Base-by-base conservation (phyloP, 768 basidiomycete species). In the Tephrocybe sp. region DNA sequence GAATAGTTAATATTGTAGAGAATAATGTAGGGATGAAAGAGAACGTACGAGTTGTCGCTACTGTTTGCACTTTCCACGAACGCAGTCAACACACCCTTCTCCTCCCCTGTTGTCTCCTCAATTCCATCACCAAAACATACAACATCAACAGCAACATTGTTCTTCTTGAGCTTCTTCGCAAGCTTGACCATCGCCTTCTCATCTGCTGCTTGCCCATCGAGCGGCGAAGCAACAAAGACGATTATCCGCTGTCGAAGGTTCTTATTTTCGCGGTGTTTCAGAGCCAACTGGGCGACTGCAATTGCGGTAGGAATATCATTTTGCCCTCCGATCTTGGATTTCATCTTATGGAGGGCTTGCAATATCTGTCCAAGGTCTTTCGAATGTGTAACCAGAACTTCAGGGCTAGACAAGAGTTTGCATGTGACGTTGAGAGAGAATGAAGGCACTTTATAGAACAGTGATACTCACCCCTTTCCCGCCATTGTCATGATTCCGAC, bases 401-500 rank as follows among this genome's bases (percentile, higher is more conserved):
- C 90, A 39, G 97, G 94, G 4, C 94, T 96, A 64, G 14, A 34
- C 16, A 54, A 36, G n/a, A 1, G 11, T 30, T 34, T 45, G 9
- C 33, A 30, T 9, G 20, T 26, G 6, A 36, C 30, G 38, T 3
- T 42, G 13, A 31, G 44, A 12, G 33, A 6, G 8, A 20, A 5
- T n/a, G 22, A n/a, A 8, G 3, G 20, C 11, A 12, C 17, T 14
- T 32, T 8, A 10, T 8, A 10, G 13, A 9, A 22, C 6, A 17
- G 12, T 0, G 20, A 56, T 13, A 64, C 82, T 67, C 62, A 96
- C 96, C 88, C 87, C 69, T 97, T 97, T 49, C 92, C 90, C 12
- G 93, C 96, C 92, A 96, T 96, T 23, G 92, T 92, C 95, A 99
- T 97, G 36, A 98, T 73, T 4, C 97, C 97, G 36, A 98, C 95